phyloP scores from a whole-genome alignment of 2,329 filamentous ascomycete genomes.

The Elsinoe perseae region DNA sequence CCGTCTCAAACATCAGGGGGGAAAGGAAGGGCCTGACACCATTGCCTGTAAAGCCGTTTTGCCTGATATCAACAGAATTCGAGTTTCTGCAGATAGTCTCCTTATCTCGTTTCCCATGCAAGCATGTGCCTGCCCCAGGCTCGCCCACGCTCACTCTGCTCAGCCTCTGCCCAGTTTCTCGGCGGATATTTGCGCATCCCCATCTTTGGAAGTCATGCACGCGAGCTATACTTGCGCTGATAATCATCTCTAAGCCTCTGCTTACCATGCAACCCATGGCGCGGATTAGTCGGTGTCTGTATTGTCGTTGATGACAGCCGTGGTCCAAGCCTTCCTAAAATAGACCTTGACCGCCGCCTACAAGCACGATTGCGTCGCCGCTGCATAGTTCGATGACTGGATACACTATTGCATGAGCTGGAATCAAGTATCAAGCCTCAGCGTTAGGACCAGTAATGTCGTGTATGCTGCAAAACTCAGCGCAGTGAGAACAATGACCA shows the following conservation, averaged over 20 bases:
- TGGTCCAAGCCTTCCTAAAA: background rate
- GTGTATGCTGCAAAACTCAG: constrained; percentile 56
- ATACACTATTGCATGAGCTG: background rate
- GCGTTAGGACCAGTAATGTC: constrained; percentile 51
- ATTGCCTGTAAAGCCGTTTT: background rate
- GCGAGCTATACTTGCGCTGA: background rate
- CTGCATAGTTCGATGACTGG: background rate
- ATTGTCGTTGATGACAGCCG: background rate
- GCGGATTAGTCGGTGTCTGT: background rate
- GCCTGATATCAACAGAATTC: constrained; percentile 5
- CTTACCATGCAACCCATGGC: background rate
- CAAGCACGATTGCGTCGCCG: background rate
- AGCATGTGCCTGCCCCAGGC: too few relatives aligned
- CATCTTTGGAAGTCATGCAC: background rate
- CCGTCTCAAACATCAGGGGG: background rate
- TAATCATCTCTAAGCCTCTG: background rate
- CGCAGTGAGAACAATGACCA: constrained; percentile 54
- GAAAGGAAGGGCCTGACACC: background rate
- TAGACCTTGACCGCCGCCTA: background rate
- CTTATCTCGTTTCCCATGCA: background rate
- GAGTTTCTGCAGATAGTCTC: background rate
- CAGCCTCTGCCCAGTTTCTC: background rate
- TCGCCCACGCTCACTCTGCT: background rate
- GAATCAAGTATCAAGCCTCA: constrained; percentile 36
- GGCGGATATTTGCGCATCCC: background rate